Conservation (phyloP, 1,284 basidiomycete species). For the Rhodotorula sp. region DNA sequence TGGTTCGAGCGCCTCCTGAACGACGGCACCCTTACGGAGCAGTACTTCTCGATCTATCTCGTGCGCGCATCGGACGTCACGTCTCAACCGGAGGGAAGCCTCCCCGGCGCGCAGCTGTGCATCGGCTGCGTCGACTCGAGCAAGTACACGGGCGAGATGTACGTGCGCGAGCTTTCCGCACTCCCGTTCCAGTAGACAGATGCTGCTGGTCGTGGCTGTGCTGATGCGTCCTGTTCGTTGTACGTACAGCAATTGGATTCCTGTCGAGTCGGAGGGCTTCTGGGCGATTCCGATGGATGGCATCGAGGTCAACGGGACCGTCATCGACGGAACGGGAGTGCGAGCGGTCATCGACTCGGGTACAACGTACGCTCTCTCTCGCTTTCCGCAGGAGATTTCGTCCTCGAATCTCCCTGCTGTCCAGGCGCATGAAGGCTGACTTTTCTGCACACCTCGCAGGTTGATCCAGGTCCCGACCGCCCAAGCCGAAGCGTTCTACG, state of each 20-base stretch:
- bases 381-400: no score
- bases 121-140: slow-evolving; percentile 36
- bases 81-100: slow-evolving; percentile 10
- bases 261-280: slow-evolving; percentile 14
- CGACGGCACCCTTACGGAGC: slow-evolving; percentile 20
- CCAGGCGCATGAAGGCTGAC: no score
- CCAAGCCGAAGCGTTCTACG: slow-evolving; percentile 15
- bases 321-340: slow-evolving; percentile 1
- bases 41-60: slow-evolving; percentile 32
- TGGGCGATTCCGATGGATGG: slow-evolving; percentile 21
- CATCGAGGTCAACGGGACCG: slow-evolving; percentile 2
- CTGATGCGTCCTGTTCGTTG: neutral
- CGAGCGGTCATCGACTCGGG: slow-evolving; percentile 15
- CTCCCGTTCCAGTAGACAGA: neutral
- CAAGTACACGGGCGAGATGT: slow-evolving; percentile 36
- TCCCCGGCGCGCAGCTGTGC: slow-evolving; percentile 38
- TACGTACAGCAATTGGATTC: slow-evolving; percentile 12
- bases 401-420: no score
- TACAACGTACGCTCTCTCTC: slow-evolving; percentile 8
- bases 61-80: slow-evolving; percentile 30
- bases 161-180: slow-evolving; percentile 5
- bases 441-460: neutral
- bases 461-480: slow-evolving; percentile 24
- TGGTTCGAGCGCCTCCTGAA: slow-evolving; percentile 39
- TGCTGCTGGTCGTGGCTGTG: neutral